These are phyloP conservation scores for Pseudoturritis turrita DNA, from an alignment of 345 rosid species.

Conservation along the genomic window DNA sequence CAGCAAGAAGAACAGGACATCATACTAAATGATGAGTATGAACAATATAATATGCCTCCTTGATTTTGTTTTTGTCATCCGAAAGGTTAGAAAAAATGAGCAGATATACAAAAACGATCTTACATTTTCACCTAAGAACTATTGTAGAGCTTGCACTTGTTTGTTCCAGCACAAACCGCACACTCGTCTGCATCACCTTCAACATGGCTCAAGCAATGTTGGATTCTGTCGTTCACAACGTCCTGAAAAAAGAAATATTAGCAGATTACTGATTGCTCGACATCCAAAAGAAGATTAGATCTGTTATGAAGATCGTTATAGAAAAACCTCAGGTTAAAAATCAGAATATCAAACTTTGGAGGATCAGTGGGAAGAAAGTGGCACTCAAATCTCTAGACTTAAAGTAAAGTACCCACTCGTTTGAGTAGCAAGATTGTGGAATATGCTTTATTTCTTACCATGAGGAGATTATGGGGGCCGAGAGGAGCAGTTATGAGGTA, in stretches of 20 bases:
- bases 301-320: neutral
- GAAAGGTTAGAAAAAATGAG: neutral
- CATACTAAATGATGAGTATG: neutral
- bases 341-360: neutral
- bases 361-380: neutral
- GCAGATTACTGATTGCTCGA: neutral
- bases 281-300: neutral
- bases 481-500: constrained; percentile 87
- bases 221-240: constrained; percentile 75
- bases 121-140: constrained; percentile 21
- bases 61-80: neutral
- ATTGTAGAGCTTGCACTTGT: constrained; percentile 71
- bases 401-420: neutral
- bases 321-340: neutral
- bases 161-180: constrained; percentile 72
- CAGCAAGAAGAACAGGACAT: neutral
- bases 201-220: constrained; percentile 67
- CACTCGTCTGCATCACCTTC: constrained; percentile 77
- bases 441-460: constrained; percentile 45
- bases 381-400: neutral
- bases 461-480: constrained; percentile 76
- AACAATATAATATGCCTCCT: neutral
- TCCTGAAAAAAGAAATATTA: constrained; percentile 42
- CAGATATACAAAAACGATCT: constrained; percentile 5
- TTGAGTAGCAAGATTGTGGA: neutral